Evolutionary conservation across 2,329 filamentous ascomycete species (phyloP), one percentile per base, ranked within the genome.

Genomic region (Tolypocladium cylindrosporum): DNA sequence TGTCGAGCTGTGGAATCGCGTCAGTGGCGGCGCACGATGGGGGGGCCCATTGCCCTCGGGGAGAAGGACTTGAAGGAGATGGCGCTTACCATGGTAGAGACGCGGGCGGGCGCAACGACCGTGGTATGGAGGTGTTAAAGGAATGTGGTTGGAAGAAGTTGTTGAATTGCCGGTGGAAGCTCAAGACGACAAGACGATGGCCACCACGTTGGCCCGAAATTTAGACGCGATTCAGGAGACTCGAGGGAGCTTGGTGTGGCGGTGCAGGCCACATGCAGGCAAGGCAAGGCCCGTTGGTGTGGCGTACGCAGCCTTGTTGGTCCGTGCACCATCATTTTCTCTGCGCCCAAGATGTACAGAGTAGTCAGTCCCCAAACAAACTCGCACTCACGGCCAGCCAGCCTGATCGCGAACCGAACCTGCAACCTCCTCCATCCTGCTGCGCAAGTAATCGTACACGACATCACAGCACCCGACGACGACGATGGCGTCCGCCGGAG

Each of bases 1-100:
- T 92, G 83, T 96, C 94, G 77, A 97, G 89, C 94, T 99, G 73
- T 16, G 55, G 53, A 57, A 42, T 53, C n/a, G 51, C 42, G 45
- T 56, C 54, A 55, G 45, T 14, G 19, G 40, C 31, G 10, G 41
- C 34, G 36, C 19, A 24, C 41, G 24, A 21, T 6, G 24, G 21
- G 16, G 41, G 16, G 27, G 21, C n/a, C 13, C 31, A 7, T 13
- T 13, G 48, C 48, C 48, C 42, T 24, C 21, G 21, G 42, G 42
- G 13, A 56, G 53, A 55, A 36, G 27, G 27, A 6, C 27, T 31
- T 31, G 27, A 6, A 31, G 55, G 58, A 58, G 58, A 50, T 57
- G 61, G 50, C 45, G 42, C 59, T 54, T 63, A 70, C 69, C 69
- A 72, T 70, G 70, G 64, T 69, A 57, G 60, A 64, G 58, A 57